A percentile compares a stretch with the other conserved stretches of the same genome.
These are phyloP conservation scores for Fusarium subtropicale DNA, from an alignment of 2,329 filamentous ascomycete genomes.

Conservation along the genomic window DNA sequence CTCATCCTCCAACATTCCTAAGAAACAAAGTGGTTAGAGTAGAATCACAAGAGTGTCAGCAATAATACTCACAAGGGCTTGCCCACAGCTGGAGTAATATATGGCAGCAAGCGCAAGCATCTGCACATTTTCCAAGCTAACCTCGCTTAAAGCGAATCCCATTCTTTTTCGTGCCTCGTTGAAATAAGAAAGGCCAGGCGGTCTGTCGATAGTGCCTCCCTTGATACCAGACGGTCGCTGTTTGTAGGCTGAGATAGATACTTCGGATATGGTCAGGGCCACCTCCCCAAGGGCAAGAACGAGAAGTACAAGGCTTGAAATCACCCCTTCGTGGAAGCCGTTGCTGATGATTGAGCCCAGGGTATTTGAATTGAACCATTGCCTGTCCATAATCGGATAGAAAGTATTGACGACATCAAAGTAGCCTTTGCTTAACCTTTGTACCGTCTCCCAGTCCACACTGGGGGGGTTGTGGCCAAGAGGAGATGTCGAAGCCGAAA, in stretches of 20 bases:
- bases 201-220: constrained; percentile 61
- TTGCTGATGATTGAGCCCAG: constrained; percentile 58
- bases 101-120: constrained; percentile 67
- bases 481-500: constrained; percentile 25
- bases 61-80: constrained; percentile 58
- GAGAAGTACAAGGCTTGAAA: constrained; percentile 65
- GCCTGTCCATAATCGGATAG: constrained; percentile 69
- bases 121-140: constrained; percentile 69
- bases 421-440: constrained; percentile 63
- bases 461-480: constrained; percentile 36
- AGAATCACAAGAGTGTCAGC: background rate
- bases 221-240: constrained; percentile 63
- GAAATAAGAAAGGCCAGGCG: constrained; percentile 69
- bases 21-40: constrained; percentile 14
- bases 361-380: constrained; percentile 62
- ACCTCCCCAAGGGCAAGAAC: constrained; percentile 70
- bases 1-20: constrained; percentile 72
- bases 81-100: constrained; percentile 65
- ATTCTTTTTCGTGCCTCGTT: constrained; percentile 71
- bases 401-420: constrained; percentile 71
- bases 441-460: constrained; percentile 62
- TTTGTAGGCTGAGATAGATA: constrained; percentile 58
- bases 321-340: constrained; percentile 60
- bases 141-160: constrained; percentile 67
- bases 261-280: constrained; percentile 63